A percentile compares a stretch with the other conserved stretches of the same genome.
phyloP scores from a whole-genome alignment of 2,329 filamentous ascomycete species.

The Beauveria scarabaeidicola region DNA sequence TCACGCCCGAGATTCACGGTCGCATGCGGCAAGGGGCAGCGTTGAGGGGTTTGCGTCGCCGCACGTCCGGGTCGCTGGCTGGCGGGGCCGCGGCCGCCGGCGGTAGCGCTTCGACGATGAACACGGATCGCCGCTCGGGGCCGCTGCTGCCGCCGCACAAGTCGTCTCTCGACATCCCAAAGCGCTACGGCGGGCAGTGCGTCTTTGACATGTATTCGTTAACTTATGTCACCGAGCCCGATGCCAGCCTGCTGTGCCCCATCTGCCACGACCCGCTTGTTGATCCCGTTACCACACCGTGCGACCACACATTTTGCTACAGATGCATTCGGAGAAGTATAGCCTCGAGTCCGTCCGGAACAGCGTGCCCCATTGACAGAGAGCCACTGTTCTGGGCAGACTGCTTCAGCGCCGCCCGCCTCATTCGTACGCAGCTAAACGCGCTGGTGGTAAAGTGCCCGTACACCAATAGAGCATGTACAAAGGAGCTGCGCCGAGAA shows the following conservation, averaged over 20 bases:
- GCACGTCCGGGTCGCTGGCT: constrained; percentile 13
- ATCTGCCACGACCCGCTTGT: constrained; percentile 55
- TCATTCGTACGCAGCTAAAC: constrained; percentile 54
- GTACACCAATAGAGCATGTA: constrained; percentile 42
- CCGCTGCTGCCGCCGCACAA: constrained; percentile 28
- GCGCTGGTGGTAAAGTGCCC: constrained; percentile 51
- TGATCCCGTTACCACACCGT: constrained; percentile 51
- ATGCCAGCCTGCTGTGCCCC: constrained; percentile 42
- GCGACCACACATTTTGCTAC: constrained; percentile 58
- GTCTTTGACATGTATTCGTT: constrained; percentile 39
- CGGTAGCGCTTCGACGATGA: constrained; percentile 14
- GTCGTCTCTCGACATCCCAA: constrained; percentile 31
- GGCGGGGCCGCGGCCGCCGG: neutral
- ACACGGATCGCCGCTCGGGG: constrained; percentile 24
- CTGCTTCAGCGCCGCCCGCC: constrained; percentile 32
- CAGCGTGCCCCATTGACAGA: constrained; percentile 52
- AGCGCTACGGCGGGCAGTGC: constrained; percentile 28
- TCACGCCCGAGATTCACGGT: constrained; percentile 20
- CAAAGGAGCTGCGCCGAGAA: constrained; percentile 41
- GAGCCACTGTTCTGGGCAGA: constrained; percentile 31
- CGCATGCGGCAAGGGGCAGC: constrained; percentile 17
- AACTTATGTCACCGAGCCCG: constrained; percentile 34
- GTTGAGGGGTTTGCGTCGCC: constrained; percentile 12
- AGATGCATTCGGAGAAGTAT: constrained; percentile 42
- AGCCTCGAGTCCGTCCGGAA: constrained; percentile 30